These are phyloP conservation scores for Ilex aquifolium DNA, from an alignment of 257 asterid genomes.

Conservation along the genomic window DNA sequence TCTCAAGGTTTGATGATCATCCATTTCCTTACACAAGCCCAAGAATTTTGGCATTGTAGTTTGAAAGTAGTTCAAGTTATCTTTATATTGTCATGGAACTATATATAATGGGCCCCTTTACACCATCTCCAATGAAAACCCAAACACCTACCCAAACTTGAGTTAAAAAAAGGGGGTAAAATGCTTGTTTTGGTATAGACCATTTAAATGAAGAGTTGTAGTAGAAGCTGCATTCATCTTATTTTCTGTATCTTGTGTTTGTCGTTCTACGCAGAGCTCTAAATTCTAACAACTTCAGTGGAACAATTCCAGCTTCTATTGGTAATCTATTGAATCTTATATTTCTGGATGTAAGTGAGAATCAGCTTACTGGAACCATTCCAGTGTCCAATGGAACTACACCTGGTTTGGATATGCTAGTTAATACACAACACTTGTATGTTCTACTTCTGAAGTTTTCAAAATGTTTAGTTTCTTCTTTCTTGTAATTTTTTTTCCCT, in stretches of 20 bases:
- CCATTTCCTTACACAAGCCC: neutral
- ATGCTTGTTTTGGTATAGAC: conserved; percentile 11
- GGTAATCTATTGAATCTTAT: conserved; percentile 63
- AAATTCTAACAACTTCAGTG: too few species aligned
- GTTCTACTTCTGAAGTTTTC: conserved; percentile 64
- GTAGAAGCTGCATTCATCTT: too few species aligned
- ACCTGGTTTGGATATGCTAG: conserved; percentile 68
- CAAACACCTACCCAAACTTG: neutral
- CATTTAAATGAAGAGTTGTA: conserved; percentile 42
- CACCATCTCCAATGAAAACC: conserved; percentile 62
- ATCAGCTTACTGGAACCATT: conserved; percentile 56
- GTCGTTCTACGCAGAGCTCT: too few species aligned
- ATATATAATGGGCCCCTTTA: conserved; percentile 8
- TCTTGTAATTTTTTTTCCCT: neutral
- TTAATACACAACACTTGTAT: neutral
- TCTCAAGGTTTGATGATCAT: too few species aligned
- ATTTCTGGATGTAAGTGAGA: conserved; percentile 80
- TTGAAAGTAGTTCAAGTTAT: too few species aligned
- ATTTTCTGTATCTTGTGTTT: too few species aligned
- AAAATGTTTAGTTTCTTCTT: neutral
- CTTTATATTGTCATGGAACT: too few species aligned
- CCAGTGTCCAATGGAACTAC: conserved; percentile 50
- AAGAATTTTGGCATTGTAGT: conserved; percentile 1
- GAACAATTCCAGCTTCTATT: conserved; percentile 44
- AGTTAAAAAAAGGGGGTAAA: neutral